Conservation (phyloP, 441 rosid genomes). For the Adansonia grandidieri region DNA sequence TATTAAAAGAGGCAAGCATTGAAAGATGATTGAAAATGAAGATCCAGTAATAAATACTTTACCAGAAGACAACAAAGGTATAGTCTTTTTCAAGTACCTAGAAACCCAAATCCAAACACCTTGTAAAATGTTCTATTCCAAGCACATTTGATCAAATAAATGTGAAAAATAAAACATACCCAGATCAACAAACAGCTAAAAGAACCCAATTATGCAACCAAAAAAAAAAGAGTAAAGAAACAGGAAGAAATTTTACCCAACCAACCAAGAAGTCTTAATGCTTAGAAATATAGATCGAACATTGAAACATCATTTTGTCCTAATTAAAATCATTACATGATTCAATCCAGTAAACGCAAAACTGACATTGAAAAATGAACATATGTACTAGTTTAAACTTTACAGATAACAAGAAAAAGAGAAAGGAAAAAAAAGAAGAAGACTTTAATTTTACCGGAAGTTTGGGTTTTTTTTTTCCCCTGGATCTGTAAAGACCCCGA, state of each 20-base stretch:
- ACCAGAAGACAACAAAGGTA: no score
- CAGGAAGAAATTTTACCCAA: background rate
- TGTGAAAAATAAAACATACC: constrained; percentile 5
- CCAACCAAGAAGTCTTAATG: background rate
- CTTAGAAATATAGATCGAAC: constrained; percentile 7
- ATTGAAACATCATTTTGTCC: background rate
- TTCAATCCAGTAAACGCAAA: background rate
- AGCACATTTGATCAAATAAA: background rate
- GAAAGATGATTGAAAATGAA: constrained; percentile 22
- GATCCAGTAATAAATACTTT: background rate
- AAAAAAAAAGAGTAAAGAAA: background rate
- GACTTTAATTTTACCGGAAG: constrained; percentile 21
- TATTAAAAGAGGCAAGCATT: background rate
- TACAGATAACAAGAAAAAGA: constrained; percentile 4
- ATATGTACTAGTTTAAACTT: constrained; percentile 1
- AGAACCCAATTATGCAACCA: background rate
- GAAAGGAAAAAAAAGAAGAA: background rate
- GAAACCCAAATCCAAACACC: background rate
- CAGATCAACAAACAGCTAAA: constrained; percentile 19
- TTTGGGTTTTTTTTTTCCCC: constrained; percentile 1
- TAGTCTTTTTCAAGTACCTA: no score
- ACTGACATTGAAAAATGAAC: background rate
- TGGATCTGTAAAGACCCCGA: constrained; percentile 28
- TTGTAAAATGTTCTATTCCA: background rate
- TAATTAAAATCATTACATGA: background rate